These are phyloP conservation scores for Pneumocystis oryctolagi DNA, from an alignment of 1,139 yeast genomes.

Conservation along the genomic window DNA sequence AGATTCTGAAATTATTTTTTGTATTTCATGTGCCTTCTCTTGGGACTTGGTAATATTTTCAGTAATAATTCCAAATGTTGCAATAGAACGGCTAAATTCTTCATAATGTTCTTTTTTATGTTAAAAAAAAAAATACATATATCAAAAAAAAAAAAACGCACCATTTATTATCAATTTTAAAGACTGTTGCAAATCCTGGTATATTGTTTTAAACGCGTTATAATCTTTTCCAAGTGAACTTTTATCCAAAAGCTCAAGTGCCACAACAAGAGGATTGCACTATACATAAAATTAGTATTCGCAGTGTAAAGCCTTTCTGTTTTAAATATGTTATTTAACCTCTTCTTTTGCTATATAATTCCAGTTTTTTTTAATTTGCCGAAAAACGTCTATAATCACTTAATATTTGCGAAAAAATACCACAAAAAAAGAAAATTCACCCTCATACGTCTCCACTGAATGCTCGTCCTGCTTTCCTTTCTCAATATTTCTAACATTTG, in stretches of 20 bases:
- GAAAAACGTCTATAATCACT: neutral
- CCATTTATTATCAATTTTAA: slow-evolving; percentile 50
- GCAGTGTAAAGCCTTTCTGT: neutral
- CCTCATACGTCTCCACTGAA: neutral
- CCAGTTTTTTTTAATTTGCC: neutral
- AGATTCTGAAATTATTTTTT: slow-evolving; percentile 35
- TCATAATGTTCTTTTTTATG: slow-evolving; percentile 44
- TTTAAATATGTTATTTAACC: neutral
- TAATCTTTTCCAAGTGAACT: slow-evolving; percentile 81
- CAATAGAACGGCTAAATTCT: slow-evolving; percentile 68
- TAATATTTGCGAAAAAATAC: neutral
- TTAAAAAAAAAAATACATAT: too few relatives aligned
- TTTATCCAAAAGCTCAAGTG: slow-evolving; percentile 64
- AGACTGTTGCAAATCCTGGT: slow-evolving; percentile 40
- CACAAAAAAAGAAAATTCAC: neutral
- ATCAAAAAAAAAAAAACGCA: too few relatives aligned
- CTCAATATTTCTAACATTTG: neutral
- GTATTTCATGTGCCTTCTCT: slow-evolving; percentile 36
- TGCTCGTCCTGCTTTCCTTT: neutral
- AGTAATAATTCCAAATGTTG: slow-evolving; percentile 53
- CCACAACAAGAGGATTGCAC: slow-evolving; percentile 71
- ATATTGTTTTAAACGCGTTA: slow-evolving; percentile 41
- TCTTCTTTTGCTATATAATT: neutral
- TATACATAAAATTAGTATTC: neutral
- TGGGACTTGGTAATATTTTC: slow-evolving; percentile 45